These are phyloP conservation scores for Leishmania tropica DNA, from an alignment of 208 protist species.

Conservation along the genomic window DNA sequence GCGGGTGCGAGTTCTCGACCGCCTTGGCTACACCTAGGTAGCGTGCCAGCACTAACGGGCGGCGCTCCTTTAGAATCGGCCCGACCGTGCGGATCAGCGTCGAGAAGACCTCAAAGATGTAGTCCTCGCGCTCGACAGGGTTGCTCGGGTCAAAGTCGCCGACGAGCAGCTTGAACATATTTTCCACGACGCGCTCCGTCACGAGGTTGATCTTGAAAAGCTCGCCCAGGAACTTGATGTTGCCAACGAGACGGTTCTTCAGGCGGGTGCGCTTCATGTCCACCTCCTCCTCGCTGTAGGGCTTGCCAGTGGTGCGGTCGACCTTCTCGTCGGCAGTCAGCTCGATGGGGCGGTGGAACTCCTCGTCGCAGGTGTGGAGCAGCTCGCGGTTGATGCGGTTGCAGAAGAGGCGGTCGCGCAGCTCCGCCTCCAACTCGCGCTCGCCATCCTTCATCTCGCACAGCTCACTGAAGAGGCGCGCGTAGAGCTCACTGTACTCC, in stretches of 20 bases:
- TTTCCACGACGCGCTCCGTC: constrained; percentile 57
- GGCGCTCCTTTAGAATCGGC: constrained; percentile 38
- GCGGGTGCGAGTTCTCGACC: constrained; percentile 67
- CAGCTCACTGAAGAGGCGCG: constrained; percentile 68
- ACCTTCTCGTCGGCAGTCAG: constrained; percentile 70
- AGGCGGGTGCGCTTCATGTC: constrained; percentile 66
- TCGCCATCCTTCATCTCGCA: constrained; percentile 67
- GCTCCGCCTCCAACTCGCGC: constrained; percentile 48
- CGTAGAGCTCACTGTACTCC: constrained; percentile 79
- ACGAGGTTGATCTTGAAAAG: constrained; percentile 79
- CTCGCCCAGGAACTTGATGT: constrained; percentile 88
- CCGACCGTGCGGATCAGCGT: constrained; percentile 62
- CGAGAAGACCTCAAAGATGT: constrained; percentile 81
- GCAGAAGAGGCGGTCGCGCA: constrained; percentile 62
- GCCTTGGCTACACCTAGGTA: constrained; percentile 62
- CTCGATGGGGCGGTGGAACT: constrained; percentile 75
- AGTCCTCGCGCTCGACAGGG: constrained; percentile 57
- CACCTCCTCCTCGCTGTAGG: constrained; percentile 68
- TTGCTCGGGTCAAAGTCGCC: constrained; percentile 52
- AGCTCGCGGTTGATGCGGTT: constrained; percentile 66
- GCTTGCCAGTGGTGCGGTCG: constrained; percentile 66
- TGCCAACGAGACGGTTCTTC: constrained; percentile 81
- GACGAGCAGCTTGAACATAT: constrained; percentile 70
- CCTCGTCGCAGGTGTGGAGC: constrained; percentile 59
- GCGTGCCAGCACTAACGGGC: constrained; percentile 41